Percentiles rank a stretch among this genome's conserved stretches.
Conservation (phyloP, 2,329 filamentous ascomycete species). For the Penicillium sp. region DNA sequence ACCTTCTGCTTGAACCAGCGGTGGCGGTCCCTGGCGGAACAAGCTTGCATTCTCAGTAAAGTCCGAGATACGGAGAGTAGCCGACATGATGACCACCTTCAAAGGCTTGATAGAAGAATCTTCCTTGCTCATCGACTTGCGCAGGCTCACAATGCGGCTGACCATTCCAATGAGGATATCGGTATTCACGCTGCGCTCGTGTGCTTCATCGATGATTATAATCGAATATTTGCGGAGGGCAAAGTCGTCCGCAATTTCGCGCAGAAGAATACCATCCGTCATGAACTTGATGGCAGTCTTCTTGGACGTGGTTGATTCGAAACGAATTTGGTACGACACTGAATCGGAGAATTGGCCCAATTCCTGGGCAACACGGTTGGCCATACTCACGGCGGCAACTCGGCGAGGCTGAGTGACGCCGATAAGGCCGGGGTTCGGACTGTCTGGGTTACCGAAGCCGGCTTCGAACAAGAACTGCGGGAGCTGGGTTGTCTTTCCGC, state of each 20-base stretch:
- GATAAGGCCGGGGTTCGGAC: slow-evolving; percentile 85
- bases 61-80: slow-evolving; percentile 85
- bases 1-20: slow-evolving; percentile 84
- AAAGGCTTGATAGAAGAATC: slow-evolving; percentile 71
- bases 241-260: slow-evolving; percentile 89
- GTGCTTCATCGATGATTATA: slow-evolving; percentile 93
- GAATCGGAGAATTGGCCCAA: slow-evolving; percentile 71
- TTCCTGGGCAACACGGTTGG: slow-evolving; percentile 84
- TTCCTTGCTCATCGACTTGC: slow-evolving; percentile 71
- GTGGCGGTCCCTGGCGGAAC: slow-evolving; percentile 71
- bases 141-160: slow-evolving; percentile 82
- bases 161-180: slow-evolving; percentile 98
- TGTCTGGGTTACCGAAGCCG: slow-evolving; percentile 76
- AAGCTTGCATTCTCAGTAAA: slow-evolving; percentile 80
- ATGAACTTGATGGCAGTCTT: slow-evolving; percentile 96
- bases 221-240: slow-evolving; percentile 85
- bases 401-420: slow-evolving; percentile 91
- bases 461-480: slow-evolving; percentile 95
- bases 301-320: slow-evolving; percentile 76
- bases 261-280: slow-evolving; percentile 93
- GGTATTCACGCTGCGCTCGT: slow-evolving; percentile 95
- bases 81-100: slow-evolving; percentile 97
- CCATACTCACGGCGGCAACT: slow-evolving; percentile 96
- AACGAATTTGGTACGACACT: slow-evolving; percentile 92
- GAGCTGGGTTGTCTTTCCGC: slow-evolving; percentile 95